phyloP scores from a whole-genome alignment of 192 early-diverging fungal genomes.

The Oehlia diaphana region DNA sequence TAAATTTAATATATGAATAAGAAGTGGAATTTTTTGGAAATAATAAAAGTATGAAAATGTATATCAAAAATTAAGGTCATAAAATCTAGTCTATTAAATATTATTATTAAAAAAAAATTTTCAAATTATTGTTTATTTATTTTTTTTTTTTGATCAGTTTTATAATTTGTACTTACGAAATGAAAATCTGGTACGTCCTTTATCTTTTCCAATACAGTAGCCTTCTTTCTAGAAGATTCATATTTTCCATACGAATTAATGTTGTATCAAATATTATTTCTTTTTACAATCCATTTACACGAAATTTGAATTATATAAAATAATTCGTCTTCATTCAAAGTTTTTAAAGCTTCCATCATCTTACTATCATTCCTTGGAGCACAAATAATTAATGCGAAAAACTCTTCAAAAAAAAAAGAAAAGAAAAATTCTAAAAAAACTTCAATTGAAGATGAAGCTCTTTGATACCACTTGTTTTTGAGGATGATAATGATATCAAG shows the following conservation, averaged over 20 bases:
- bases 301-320: background rate
- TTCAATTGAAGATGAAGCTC: background rate
- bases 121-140: background rate
- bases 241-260: no score
- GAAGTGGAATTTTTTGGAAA: background rate
- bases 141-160: background rate
- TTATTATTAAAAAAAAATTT: background rate
- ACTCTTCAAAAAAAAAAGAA: no score
- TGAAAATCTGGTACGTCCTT: background rate
- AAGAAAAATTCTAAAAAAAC: no score
- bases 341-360: background rate
- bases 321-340: constrained; percentile 3
- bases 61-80: background rate
- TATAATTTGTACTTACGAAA: background rate
- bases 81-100: constrained; percentile 4
- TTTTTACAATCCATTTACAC: constrained; percentile 1
- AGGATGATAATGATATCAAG: no score
- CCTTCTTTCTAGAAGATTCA: background rate
- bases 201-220: background rate
- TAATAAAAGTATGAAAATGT: background rate
- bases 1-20: background rate
- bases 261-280: background rate
- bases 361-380: constrained; percentile 7
- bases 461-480: no score
- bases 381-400: background rate